Evolutionary conservation across 495 filamentous ascomycete genomes (phyloP), one percentile per base, ranked within the genome.

Genomic region (Staphylotrichum longicolle): DNA sequence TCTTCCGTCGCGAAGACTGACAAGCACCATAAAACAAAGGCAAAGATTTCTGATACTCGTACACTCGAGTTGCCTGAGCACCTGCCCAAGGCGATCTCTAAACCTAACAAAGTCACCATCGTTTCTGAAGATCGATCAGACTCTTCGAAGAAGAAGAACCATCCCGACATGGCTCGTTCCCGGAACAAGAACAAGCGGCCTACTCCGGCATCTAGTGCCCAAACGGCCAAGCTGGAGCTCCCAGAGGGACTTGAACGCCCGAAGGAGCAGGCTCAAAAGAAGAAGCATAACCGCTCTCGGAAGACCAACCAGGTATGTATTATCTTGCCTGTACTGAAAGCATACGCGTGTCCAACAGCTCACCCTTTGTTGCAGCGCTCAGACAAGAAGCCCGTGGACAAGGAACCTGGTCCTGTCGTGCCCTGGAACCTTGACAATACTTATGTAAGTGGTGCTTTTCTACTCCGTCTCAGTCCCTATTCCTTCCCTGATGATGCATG

Each of bases 371-470:
- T 40, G 14, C 32, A 56, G 54, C 7, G 30, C 6, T 2, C 30
- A 4, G 7, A 2, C 41, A 11, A 7, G 3, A n/a, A 39, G 20
- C 20, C 20, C 20, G 20, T 27, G 20, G 20, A 27, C 20, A 27
- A 27, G 1, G 20, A 27, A 47, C 14, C n/a, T 7, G 5, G 5
- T 4, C 7, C 4, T 0, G 34, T 32, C 2, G 5, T 44, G 34
- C 62, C 62, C 14, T 64, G 62, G 62, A 30, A 39, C 3, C 10
- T 64, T 27, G 52, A 51, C 12, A 4, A n/a, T 0, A 7, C 20
- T 4, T 33, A 45, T 41, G 30, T 52, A 57, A 14, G 58, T 48
- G 50, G 20, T 34, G 0, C 15, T 0, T 15, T 37, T 9, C 15
- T 8, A 0, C n/a, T 2, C 3, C 39, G 4, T 30, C 7, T 6